Evolutionary conservation across 139 green algal species (phyloP).

Genomic region (Chlamydomonas sphaeroides): DNA sequence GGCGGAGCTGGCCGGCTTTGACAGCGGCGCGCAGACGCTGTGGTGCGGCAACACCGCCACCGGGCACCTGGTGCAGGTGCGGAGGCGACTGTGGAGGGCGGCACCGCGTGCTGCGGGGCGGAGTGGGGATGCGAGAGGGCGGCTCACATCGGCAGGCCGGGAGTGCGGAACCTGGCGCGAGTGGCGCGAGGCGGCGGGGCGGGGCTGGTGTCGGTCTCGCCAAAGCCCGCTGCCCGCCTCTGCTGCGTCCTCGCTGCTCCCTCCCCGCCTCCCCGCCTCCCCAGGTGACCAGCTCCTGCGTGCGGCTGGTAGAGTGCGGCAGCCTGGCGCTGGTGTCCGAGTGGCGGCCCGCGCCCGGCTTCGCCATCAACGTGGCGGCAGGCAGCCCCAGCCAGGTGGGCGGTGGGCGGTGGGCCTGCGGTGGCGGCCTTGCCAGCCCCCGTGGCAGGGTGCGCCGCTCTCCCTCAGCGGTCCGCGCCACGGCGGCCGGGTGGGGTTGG

Average conservation of each 20-base stretch:
- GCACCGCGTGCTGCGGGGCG: neutral
- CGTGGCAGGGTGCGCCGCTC: too few species aligned
- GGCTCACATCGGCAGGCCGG: too few species aligned
- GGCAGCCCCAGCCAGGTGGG: conserved; percentile 79
- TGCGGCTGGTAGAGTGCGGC: conserved; percentile 66
- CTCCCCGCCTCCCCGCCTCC: neutral
- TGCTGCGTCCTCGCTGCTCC: too few species aligned
- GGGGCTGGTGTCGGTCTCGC: too few species aligned
- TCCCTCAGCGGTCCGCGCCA: too few species aligned
- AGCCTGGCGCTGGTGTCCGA: conserved; percentile 55
- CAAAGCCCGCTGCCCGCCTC: too few species aligned
- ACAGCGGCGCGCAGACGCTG: conserved; percentile 83
- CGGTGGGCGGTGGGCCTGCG: too few species aligned
- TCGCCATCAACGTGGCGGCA: conserved; percentile 81
- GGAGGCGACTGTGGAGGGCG: too few species aligned
- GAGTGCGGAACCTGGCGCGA: too few species aligned
- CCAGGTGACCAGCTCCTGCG: conserved; percentile 64
- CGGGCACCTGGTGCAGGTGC: conserved; percentile 87
- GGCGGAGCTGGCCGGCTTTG: conserved; percentile 85
- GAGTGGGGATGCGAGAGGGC: neutral
- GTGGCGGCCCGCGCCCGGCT: conserved; percentile 73
- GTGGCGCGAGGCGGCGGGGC: too few species aligned
- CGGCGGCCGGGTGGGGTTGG: too few species aligned
- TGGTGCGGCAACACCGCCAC: conserved; percentile 82
- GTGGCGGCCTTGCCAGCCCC: too few species aligned